Evolutionary conservation across 2,329 filamentous ascomycete species (phyloP).

Genomic region (Trichoderma polysporum): DNA sequence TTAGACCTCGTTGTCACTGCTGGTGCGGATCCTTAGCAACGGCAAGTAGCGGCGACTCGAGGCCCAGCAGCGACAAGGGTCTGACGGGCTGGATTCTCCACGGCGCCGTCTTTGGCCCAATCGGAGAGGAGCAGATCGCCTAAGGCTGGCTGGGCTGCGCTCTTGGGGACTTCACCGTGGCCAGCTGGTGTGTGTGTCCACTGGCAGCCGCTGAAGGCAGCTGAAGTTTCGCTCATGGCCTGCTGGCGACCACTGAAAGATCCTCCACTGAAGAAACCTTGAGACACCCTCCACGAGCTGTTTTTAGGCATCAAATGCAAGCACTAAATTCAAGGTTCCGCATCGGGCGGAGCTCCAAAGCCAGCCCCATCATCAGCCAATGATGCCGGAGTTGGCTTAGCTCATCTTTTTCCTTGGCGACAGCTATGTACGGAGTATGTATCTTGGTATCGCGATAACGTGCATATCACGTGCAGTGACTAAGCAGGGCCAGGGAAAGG

Average conservation of each 20-base stretch:
- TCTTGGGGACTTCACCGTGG: neutral
- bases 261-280: neutral
- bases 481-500: conserved; percentile 20
- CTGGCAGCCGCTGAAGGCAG: neutral
- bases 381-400: neutral
- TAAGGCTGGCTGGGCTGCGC: conserved; percentile 2
- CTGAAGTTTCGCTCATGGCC: neutral
- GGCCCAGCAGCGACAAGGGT: conserved; percentile 8
- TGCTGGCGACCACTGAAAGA: neutral
- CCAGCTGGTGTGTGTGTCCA: too few species aligned
- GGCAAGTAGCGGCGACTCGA: conserved; percentile 25
- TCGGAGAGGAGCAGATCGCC: conserved; percentile 11
- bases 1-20: conserved; percentile 3
- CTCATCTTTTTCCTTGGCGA: neutral
- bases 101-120: conserved; percentile 4
- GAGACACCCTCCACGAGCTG: neutral
- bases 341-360: neutral
- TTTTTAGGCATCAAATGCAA: conserved; percentile 16
- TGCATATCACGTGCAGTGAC: conserved; percentile 22
- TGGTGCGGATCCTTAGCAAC: conserved; percentile 26
- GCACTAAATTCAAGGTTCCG: conserved; percentile 12
- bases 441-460: conserved; percentile 1
- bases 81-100: conserved; percentile 6
- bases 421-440: neutral
- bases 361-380: neutral